A percentile compares a stretch with the other conserved stretches of the same genome.
Conservation (phyloP, 495 filamentous ascomycete species). For the Bathelium albidoporum region DNA sequence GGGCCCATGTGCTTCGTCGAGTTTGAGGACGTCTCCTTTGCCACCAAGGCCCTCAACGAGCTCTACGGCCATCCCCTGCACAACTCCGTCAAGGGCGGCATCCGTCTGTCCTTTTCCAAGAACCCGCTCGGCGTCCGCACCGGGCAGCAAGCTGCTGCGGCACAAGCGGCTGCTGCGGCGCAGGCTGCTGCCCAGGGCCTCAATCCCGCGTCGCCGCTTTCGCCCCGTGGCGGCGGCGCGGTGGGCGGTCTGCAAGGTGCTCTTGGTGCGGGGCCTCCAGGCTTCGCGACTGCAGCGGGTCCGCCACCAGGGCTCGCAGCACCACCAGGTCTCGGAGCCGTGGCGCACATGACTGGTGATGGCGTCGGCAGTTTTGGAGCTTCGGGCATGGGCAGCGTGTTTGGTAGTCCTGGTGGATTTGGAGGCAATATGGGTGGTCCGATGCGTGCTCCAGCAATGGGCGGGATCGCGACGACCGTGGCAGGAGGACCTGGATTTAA, state of each 20-base stretch:
- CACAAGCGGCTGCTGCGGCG: too few species aligned
- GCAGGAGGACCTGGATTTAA: neutral
- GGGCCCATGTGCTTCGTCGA: conserved; percentile 99
- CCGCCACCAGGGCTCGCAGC: conserved; percentile 8
- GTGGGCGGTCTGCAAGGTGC: neutral
- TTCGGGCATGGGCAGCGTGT: neutral
- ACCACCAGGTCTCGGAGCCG: conserved; percentile 6
- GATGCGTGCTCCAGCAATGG: neutral
- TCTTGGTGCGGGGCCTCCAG: neutral
- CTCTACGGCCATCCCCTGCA: conserved; percentile 81
- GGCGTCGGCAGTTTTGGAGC: neutral
- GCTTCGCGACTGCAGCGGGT: conserved; percentile 8
- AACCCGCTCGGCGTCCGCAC: conserved; percentile 88
- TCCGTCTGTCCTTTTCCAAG: conserved; percentile 96
- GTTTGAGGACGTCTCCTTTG: conserved; percentile 90
- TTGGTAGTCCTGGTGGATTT: neutral
- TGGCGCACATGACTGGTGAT: neutral
- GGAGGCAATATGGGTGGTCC: conserved; percentile 1
- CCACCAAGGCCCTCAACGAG: conserved; percentile 85
- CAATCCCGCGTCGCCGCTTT: neutral
- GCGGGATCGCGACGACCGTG: neutral
- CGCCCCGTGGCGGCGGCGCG: neutral
- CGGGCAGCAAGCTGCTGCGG: too few species aligned
- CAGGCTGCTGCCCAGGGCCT: neutral
- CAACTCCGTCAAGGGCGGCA: conserved; percentile 92